A percentile compares a stretch with the other conserved stretches of the same genome.
These are phyloP conservation scores for Dipteronia dyeriana DNA, from an alignment of 345 rosid species.

Conservation along the genomic window DNA sequence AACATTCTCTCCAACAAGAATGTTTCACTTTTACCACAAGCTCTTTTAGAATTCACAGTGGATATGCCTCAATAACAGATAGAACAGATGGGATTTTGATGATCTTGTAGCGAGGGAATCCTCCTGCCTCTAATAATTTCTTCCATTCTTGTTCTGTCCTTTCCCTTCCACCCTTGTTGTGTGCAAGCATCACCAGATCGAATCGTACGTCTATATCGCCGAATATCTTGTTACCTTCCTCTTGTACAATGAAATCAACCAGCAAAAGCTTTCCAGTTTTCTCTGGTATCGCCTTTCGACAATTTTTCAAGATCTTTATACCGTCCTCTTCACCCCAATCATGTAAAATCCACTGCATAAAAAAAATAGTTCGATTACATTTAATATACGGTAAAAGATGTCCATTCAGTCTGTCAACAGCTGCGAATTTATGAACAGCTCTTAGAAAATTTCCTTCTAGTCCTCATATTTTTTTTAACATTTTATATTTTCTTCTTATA, in stretches of 20 bases:
- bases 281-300: slow-evolving; percentile 15
- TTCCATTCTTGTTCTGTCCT: slow-evolving; percentile 39
- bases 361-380: too few species aligned
- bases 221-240: background rate
- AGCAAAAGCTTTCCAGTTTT: slow-evolving; percentile 27
- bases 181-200: slow-evolving; percentile 37
- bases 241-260: slow-evolving; percentile 23
- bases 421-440: too few species aligned
- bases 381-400: too few species aligned
- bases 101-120: slow-evolving; percentile 37
- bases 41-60: background rate
- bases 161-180: slow-evolving; percentile 25
- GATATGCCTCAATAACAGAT: slow-evolving; percentile 34
- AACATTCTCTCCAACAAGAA: background rate
- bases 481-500: too few species aligned
- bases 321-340: slow-evolving; percentile 25
- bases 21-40: background rate
- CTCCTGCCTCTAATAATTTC: slow-evolving; percentile 30
- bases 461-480: too few species aligned
- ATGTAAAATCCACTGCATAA: slow-evolving; percentile 24
- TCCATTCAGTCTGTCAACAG: too few species aligned
- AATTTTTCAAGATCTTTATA: slow-evolving; percentile 20
- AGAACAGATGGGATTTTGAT: slow-evolving; percentile 27
- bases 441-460: too few species aligned
- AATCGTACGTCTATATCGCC: slow-evolving; percentile 8